Conservation (phyloP, 306 rosid species). For the Acacia crassicarpa region DNA sequence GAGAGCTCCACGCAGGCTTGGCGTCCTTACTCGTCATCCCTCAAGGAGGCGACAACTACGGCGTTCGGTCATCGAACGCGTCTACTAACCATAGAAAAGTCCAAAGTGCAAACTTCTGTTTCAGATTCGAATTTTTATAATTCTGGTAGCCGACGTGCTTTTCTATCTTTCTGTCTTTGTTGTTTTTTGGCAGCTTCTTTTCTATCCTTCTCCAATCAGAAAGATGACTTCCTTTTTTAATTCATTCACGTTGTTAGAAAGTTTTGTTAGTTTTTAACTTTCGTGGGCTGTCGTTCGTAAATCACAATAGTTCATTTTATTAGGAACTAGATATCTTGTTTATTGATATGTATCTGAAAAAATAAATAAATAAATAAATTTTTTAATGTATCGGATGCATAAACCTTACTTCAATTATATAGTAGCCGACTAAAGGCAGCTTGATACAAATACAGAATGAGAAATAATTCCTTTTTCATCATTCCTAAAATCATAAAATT, state of each 20-base stretch:
- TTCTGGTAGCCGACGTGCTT: neutral
- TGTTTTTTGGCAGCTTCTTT: neutral
- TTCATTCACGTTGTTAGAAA: neutral
- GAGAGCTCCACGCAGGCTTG: neutral
- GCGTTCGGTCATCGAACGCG: neutral
- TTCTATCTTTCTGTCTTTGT: too few species aligned
- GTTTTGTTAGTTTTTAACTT: too few species aligned
- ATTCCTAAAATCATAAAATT: too few species aligned
- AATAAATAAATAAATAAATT: too few species aligned
- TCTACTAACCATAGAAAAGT: neutral
- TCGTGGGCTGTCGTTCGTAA: neutral
- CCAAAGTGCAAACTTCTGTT: neutral
- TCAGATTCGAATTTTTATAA: neutral
- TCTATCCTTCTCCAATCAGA: neutral
- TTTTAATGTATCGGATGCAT: too few species aligned
- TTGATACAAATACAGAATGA: too few species aligned
- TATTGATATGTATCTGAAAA: too few species aligned
- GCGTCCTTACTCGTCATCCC: neutral
- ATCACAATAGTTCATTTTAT: too few species aligned
- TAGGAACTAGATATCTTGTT: too few species aligned
- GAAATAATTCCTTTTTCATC: too few species aligned
- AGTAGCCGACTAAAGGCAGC: too few species aligned
- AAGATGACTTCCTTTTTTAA: neutral
- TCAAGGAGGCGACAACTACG: neutral
- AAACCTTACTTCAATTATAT: too few species aligned